A percentile compares a stretch with the other conserved stretches of the same genome.
phyloP scores from a whole-genome alignment of 228 moss, liverwort and hornwort species.

The Sphagnum magellanicum region DNA sequence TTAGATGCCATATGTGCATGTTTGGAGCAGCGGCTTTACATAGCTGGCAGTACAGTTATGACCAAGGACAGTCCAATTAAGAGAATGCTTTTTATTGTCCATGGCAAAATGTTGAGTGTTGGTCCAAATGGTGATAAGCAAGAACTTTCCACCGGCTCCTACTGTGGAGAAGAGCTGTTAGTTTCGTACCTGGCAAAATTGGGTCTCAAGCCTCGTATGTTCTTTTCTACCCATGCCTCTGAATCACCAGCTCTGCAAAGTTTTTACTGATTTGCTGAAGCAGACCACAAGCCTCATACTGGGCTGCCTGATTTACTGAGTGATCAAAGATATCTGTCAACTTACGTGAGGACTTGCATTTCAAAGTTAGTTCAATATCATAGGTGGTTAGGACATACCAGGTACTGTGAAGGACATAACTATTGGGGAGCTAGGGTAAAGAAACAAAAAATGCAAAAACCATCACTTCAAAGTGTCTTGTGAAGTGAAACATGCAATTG shows the following conservation, averaged over 20 bases:
- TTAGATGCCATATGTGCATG: slow-evolving; percentile 70
- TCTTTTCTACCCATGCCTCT: not conserved
- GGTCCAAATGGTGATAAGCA: slow-evolving; percentile 37
- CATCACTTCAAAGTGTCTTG: too few species aligned
- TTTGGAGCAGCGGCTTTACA: slow-evolving; percentile 50
- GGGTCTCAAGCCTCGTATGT: slow-evolving; percentile 5
- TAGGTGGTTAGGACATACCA: not conserved
- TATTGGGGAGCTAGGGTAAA: not conserved
- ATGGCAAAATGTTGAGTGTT: slow-evolving; percentile 50
- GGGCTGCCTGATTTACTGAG: too few species aligned
- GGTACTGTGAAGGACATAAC: not conserved
- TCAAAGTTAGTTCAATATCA: not conserved
- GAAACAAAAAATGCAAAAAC: too few species aligned
- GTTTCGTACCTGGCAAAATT: slow-evolving; percentile 63
- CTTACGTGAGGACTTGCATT: too few species aligned
- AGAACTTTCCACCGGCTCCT: slow-evolving; percentile 37
- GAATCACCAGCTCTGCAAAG: not conserved
- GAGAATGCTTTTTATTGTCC: slow-evolving; percentile 74
- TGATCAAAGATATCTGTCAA: too few species aligned
- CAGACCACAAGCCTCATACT: too few species aligned
- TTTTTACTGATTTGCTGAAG: not conserved
- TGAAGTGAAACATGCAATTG: too few species aligned
- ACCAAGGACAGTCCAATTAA: slow-evolving; percentile 50
- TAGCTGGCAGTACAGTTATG: slow-evolving; percentile 50
- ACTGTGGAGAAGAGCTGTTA: slow-evolving; percentile 77